Base-by-base conservation (phyloP, 108 stramenopile species). In the Parmales sp. region DNA sequence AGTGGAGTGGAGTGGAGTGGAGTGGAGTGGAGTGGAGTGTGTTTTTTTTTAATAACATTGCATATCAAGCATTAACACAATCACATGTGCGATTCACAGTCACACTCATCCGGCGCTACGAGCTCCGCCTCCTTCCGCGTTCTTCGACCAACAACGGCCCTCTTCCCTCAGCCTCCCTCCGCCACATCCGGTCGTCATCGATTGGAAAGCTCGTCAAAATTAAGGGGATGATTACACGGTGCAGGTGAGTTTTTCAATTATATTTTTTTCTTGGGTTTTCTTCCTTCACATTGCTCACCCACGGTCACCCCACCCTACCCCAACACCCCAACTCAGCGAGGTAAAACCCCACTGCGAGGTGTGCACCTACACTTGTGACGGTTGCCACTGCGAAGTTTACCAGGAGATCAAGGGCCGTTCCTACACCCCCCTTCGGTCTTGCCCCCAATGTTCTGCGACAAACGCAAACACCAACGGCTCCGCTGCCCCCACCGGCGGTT, bases 291-390 rank as follows among this genome's bases (percentile, higher is more conserved):
- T n/a, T n/a, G n/a, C n/a, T n/a, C n/a, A n/a, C n/a, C n/a, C n/a
- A n/a, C n/a, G n/a, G n/a, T n/a, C n/a, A n/a, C n/a, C n/a, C n/a
- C n/a, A n/a, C n/a, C n/a, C n/a, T n/a, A n/a, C n/a, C n/a, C n/a
- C n/a, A n/a, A n/a, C n/a, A n/a, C n/a, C n/a, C n/a, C n/a, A n/a
- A n/a, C n/a, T n/a, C n/a, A n/a, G n/a, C 3, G 93, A 95, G 70
- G 98, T 99, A 66, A 93, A 94, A 78, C 98, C 98, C 16, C 81
- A 83, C 9, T 87, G 87, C 38, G 67, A 75, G n/a, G 98, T 99
- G 7, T 89, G 88, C 1, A 93, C 98, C n/a, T 99, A 99, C 78
- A 92, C 92, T 8, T 99, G 98, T 70, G 96, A 99, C 73, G 81
- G 80, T 5, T 99, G 98, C 76, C 95, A 95, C 20, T 79, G 71